These are phyloP conservation scores for Helichrysum umbraculigerum DNA, from an alignment of 129 eudicot species.

Conservation along the genomic window DNA sequence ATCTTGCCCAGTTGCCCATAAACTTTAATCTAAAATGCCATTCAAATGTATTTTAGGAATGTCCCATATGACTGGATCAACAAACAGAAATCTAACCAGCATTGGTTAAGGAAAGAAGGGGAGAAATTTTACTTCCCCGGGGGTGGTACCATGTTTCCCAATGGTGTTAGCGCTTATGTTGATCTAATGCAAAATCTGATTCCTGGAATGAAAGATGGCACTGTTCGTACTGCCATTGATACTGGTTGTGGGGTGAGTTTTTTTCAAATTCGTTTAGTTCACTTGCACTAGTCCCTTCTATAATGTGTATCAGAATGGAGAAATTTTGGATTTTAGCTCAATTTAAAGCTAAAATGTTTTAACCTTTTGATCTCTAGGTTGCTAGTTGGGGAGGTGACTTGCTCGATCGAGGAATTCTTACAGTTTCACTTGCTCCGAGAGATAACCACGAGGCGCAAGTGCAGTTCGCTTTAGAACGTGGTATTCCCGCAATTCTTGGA, in stretches of 20 bases:
- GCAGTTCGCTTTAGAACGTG: conserved; percentile 96
- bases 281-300: not conserved
- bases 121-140: conserved; percentile 97
- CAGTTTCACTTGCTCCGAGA: conserved; percentile 96
- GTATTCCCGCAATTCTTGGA: conserved; percentile 95
- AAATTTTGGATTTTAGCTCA: not conserved
- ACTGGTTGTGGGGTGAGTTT: conserved; percentile 99
- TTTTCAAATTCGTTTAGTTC: not conserved
- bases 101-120: conserved; percentile 95
- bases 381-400: conserved; percentile 99
- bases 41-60: conserved; percentile 45
- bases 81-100: conserved; percentile 92
- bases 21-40: not conserved
- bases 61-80: conserved; percentile 99
- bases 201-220: conserved; percentile 95
- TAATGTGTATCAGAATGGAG: not conserved
- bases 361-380: conserved; percentile 54
- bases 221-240: conserved; percentile 92
- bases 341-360: conserved; percentile 13
- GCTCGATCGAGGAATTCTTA: conserved; percentile 84
- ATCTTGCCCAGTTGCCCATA: conserved; percentile 7
- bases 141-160: conserved; percentile 99
- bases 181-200: conserved; percentile 86
- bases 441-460: conserved; percentile 99
- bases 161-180: conserved; percentile 84